Evolutionary conservation across 331 rosid species (phyloP).

Genomic region (Stylosanthes scabra): DNA sequence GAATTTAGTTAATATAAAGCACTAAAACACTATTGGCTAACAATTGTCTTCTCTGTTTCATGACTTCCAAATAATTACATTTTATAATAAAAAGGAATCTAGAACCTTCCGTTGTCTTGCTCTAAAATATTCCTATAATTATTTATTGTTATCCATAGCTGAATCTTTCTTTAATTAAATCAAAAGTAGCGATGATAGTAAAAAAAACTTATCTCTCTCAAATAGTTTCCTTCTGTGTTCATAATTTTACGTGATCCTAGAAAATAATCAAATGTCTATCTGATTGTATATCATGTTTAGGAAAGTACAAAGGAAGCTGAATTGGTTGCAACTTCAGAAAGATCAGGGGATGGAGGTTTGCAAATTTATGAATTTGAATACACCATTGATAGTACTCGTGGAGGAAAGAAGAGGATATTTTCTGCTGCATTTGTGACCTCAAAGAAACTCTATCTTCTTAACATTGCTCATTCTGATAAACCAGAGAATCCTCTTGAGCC

Average conservation of each 20-base stretch:
- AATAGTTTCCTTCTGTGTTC: too few relatives aligned
- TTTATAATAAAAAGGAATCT: too few relatives aligned
- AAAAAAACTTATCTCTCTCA: too few relatives aligned
- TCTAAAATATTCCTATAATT: too few relatives aligned
- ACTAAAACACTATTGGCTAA: too few relatives aligned
- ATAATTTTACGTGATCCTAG: not conserved
- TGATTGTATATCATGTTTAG: constrained; percentile 42
- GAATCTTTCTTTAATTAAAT: too few relatives aligned
- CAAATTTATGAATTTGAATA: constrained; percentile 87
- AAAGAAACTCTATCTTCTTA: constrained; percentile 87
- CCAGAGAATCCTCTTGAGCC: constrained; percentile 79
- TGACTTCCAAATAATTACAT: too few relatives aligned
- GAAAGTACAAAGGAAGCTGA: constrained; percentile 90
- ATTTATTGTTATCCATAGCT: too few relatives aligned
- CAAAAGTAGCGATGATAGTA: too few relatives aligned
- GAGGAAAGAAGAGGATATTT: constrained; percentile 88
- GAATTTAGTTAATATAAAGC: too few relatives aligned
- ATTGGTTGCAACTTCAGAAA: constrained; percentile 68
- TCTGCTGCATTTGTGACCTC: constrained; percentile 91
- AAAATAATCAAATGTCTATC: constrained; percentile 17
- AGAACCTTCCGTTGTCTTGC: too few relatives aligned
- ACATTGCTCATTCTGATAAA: constrained; percentile 81
- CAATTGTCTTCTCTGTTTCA: too few relatives aligned
- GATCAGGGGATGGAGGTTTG: constrained; percentile 71
- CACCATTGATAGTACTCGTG: constrained; percentile 78